These are phyloP conservation scores for Eucalyptus paniculata DNA, from an alignment of 345 rosid genomes.

Conservation along the genomic window DNA sequence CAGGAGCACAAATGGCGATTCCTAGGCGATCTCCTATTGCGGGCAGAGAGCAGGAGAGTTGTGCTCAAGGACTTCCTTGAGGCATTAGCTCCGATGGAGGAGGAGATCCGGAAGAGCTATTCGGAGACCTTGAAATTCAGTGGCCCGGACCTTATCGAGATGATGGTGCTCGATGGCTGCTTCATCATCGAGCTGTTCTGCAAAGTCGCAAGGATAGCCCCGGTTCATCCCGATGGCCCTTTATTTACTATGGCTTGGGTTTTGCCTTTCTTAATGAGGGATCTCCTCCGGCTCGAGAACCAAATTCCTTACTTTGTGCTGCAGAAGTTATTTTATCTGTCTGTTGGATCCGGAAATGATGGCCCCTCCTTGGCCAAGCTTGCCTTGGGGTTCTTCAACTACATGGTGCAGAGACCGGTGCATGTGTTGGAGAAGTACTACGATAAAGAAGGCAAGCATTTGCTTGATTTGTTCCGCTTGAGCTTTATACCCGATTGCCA, in stretches of 20 bases:
- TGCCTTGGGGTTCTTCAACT: conserved; percentile 52
- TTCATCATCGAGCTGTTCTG: conserved; percentile 54
- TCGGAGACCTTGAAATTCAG: conserved; percentile 33
- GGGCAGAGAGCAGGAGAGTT: conserved; percentile 4
- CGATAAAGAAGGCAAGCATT: conserved; percentile 26
- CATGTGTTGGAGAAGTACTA: conserved; percentile 7
- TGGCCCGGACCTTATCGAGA: conserved; percentile 23
- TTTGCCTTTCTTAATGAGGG: conserved; percentile 53
- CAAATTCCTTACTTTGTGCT: conserved; percentile 70
- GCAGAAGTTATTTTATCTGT: conserved; percentile 31
- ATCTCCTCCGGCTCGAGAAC: conserved; percentile 38
- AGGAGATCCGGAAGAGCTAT: conserved; percentile 43
- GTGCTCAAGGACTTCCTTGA: conserved; percentile 29
- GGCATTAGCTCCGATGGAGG: conserved; percentile 20
- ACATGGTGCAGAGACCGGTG: conserved; percentile 25
- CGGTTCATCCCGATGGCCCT: conserved; percentile 39
- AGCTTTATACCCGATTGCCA: conserved; percentile 17
- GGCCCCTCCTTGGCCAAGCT: conserved; percentile 25
- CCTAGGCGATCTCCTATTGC: conserved; percentile 20
- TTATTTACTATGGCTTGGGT: conserved; percentile 61
- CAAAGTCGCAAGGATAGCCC: conserved; percentile 24
- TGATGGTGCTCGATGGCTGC: conserved; percentile 67
- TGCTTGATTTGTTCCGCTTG: conserved; percentile 56
- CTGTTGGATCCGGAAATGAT: conserved; percentile 5
- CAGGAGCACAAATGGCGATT: conserved; percentile 76